Conservation (phyloP, 352 stramenopile species). For the Pythium scleroteichum region DNA sequence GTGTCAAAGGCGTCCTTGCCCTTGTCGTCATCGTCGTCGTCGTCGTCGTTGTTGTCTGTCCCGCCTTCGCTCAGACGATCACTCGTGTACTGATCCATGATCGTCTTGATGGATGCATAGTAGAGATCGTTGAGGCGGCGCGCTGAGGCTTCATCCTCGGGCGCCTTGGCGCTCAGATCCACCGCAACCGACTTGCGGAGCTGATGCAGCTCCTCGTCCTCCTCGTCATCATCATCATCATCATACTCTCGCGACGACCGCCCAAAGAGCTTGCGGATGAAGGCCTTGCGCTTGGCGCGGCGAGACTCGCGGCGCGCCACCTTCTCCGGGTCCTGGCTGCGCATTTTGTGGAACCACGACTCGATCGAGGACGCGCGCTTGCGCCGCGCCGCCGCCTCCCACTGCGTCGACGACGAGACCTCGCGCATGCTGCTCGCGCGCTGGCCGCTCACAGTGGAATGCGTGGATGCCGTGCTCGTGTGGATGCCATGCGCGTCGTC, state of each 20-base stretch:
- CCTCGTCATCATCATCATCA: neutral
- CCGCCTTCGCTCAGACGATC: constrained; percentile 6
- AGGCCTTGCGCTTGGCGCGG: constrained; percentile 21
- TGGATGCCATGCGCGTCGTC: constrained; percentile 7
- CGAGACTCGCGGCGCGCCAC: constrained; percentile 9
- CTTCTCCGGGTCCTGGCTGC: constrained; percentile 14
- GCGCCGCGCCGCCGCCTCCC: constrained; percentile 11
- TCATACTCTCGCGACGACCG: constrained; percentile 2
- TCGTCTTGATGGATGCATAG: constrained; percentile 20
- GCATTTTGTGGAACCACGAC: constrained; percentile 19
- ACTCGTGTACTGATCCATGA: constrained; percentile 24
- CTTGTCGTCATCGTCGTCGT: constrained; percentile 11
- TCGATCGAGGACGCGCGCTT: constrained; percentile 23
- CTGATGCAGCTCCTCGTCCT: constrained; percentile 1
- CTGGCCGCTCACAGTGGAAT: neutral
- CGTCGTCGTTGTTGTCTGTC: constrained; percentile 1
- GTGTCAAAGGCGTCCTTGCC: constrained; percentile 14
- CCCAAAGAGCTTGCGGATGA: constrained; percentile 26
- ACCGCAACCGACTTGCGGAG: neutral
- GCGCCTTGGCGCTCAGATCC: constrained; percentile 1
- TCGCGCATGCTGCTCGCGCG: constrained; percentile 5
- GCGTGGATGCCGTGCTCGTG: constrained; percentile 10
- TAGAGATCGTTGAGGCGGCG: constrained; percentile 21
- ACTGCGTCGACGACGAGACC: constrained; percentile 1
- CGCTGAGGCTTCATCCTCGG: constrained; percentile 5